phyloP scores from a whole-genome alignment of 208 protist species.

The Acanthamoeba quina region DNA sequence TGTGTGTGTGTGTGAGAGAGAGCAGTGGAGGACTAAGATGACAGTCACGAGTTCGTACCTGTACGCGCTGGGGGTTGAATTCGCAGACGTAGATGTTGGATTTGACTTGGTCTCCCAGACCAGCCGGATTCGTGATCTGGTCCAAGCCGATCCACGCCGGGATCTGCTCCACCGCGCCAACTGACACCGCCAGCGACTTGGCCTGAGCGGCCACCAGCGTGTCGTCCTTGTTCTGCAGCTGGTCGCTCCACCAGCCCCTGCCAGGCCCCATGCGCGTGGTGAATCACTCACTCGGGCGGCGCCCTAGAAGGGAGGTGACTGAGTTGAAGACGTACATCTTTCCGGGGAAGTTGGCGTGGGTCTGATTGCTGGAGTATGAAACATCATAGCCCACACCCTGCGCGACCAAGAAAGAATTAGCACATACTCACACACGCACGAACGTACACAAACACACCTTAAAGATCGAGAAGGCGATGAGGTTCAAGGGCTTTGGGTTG shows the following conservation, averaged over 20 bases:
- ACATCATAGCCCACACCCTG: background rate
- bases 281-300: too few species aligned
- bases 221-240: conserved; percentile 79
- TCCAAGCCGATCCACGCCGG: background rate
- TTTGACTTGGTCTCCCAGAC: background rate
- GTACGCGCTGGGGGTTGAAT: conserved; percentile 73
- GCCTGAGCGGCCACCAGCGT: conserved; percentile 57
- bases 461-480: conserved; percentile 77
- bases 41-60: background rate
- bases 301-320: background rate
- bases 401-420: background rate
- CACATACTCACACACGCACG: too few species aligned
- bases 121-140: background rate
- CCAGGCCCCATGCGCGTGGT: background rate
- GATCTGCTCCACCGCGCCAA: conserved; percentile 1
- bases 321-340: conserved; percentile 38
- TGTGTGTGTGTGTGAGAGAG: too few species aligned
- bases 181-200: conserved; percentile 39
- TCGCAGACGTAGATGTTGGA: conserved; percentile 78
- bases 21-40: too few species aligned
- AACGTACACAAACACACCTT: background rate
- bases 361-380: background rate
- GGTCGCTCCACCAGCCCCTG: conserved; percentile 78
- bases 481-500: conserved; percentile 61
- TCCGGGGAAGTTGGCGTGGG: conserved; percentile 57